Evolutionary conservation across 2,329 filamentous ascomycete species (phyloP), one percentile per base, ranked within the genome.

Genomic region (Salinomyces thailandicus): DNA sequence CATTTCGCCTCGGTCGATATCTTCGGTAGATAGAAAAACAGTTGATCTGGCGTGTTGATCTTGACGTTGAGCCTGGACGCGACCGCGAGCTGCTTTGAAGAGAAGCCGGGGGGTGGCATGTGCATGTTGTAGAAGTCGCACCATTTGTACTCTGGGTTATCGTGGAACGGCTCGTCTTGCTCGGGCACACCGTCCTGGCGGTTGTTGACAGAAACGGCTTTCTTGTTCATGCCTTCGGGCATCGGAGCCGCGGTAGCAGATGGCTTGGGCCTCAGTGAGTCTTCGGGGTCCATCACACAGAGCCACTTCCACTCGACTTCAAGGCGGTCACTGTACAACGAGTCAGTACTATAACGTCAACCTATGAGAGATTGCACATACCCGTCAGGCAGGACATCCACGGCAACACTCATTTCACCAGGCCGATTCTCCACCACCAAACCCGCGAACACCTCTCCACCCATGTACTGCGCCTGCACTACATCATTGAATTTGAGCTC

Each of bases 21-120:
- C 57, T 77, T 77, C 19, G 85, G 85, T 42, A 98, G 71, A 58
- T 95, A 96, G 62, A 85, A 75, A 85, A 87, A 96, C 13, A 94
- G 60, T 55, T 84, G 79, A 43, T 89, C 74, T 12, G 78, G 69
- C 55, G 81, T 83, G 42, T 62, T 62, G 6, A 94, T 60, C 52
- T 93, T 77, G 39, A 93, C 66, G 60, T 79, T 82, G 54, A 69
- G 71, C 57, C 83, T 77, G 36, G 65, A 67, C 15, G 50, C 37
- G 12, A 58, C 53, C 28, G 49, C 41, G 31, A 49, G 46, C 4
- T 39, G 33, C 52, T 59, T 45, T 9, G 45, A 46, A 16, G 73
- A 68, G 48, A 73, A 69, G 18, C 52, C 52, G 17, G 51, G 51
- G 6, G 57, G 57, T 24, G 56, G 55, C 16, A 47, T 52, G 33